Evolutionary conservation across 1,139 yeast genomes (phyloP).

Genomic region (Candida tropicalis): DNA sequence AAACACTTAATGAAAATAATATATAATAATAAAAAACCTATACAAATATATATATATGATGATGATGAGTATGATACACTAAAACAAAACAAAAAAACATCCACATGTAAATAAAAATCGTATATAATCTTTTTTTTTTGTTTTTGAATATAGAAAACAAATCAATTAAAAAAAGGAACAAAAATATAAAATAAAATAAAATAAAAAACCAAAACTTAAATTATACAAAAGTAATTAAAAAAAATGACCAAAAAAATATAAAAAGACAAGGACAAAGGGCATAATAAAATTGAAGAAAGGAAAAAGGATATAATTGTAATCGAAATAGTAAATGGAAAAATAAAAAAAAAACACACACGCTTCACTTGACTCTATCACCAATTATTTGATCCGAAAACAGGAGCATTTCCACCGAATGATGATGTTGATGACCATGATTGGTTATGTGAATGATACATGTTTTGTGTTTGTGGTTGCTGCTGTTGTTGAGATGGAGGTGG

Average conservation of each 20-base stretch:
- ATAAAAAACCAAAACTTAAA: slow-evolving; percentile 3
- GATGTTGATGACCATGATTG: slow-evolving; percentile 16
- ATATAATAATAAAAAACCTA: background rate
- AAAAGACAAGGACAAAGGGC: background rate
- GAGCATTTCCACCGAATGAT: slow-evolving; percentile 10
- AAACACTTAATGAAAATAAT: background rate
- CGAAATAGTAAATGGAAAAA: background rate
- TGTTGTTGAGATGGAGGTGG: slow-evolving; percentile 9
- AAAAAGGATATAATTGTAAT: background rate
- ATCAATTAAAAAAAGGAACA: background rate
- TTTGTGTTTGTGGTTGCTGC: slow-evolving; percentile 4
- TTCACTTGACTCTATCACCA: slow-evolving; percentile 8
- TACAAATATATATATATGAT: background rate
- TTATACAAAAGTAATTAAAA: slow-evolving; percentile 5
- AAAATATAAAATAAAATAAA: slow-evolving; percentile 2
- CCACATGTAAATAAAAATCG: background rate
- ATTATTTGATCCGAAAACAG: slow-evolving; percentile 12
- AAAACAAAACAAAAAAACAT: background rate
- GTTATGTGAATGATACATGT: slow-evolving; percentile 12
- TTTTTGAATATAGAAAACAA: background rate
- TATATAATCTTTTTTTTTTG: background rate
- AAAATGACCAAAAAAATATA: slow-evolving; percentile 4
- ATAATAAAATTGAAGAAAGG: background rate
- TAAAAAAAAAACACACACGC: background rate
- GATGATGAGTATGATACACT: background rate